Percentiles rank a stretch among this genome's conserved stretches.
These are phyloP conservation scores for Blastocystis sp. DNA, from an alignment of 352 stramenopile species.

Conservation along the genomic window DNA sequence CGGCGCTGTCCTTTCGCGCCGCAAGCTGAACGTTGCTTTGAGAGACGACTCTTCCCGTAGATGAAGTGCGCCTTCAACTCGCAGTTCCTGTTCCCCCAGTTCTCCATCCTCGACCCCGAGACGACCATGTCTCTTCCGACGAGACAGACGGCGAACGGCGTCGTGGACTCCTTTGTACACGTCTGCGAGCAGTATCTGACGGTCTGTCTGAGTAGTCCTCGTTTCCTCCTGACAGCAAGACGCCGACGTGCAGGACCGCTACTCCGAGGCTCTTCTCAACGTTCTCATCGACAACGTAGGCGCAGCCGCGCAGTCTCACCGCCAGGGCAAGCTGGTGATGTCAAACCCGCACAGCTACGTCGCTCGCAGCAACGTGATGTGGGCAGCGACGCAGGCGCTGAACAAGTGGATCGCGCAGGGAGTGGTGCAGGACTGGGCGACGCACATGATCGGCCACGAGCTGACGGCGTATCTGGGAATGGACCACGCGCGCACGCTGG, in stretches of 20 bases:
- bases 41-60: neutral
- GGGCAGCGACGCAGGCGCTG: conserved; percentile 54
- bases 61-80: conserved; percentile 28
- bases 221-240: neutral
- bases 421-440: conserved; percentile 48
- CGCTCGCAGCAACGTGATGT: conserved; percentile 53
- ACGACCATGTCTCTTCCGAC: conserved; percentile 48
- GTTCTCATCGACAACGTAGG: conserved; percentile 51
- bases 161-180: conserved; percentile 51
- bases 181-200: conserved; percentile 57
- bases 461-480: conserved; percentile 49
- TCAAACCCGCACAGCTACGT: conserved; percentile 20
- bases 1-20: conserved; percentile 25
- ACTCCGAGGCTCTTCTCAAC: conserved; percentile 41
- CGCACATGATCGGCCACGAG: conserved; percentile 55
- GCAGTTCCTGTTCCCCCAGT: conserved; percentile 30
- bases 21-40: neutral
- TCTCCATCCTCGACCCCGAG: conserved; percentile 54
- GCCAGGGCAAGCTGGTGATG: conserved; percentile 54
- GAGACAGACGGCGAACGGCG: conserved; percentile 45
- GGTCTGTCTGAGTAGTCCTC: neutral
- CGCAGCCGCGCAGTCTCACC: neutral
- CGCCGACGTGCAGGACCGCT: conserved; percentile 50
- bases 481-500: conserved; percentile 49
- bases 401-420: conserved; percentile 56